A percentile compares a stretch with the other conserved stretches of the same genome.
Evolutionary conservation across 768 basidiomycete genomes (phyloP).

Genomic region (Mycena galericulata): DNA sequence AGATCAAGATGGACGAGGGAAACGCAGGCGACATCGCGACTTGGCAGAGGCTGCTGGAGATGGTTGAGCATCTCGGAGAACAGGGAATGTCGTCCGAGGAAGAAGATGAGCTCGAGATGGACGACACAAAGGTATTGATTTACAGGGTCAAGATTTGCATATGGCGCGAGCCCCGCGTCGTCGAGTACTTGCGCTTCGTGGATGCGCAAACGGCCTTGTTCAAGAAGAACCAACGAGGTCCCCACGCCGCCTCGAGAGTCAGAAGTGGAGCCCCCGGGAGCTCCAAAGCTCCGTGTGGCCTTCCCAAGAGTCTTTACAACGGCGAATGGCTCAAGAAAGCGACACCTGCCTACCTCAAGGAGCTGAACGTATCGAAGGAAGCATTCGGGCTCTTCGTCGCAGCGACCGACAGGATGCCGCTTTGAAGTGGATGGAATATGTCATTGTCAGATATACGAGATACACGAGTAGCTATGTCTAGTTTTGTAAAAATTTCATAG

Average conservation of each 20-base stretch:
- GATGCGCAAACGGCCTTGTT: slow-evolving; percentile 21
- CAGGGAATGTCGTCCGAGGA: slow-evolving; percentile 33
- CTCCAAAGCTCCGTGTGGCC: slow-evolving; percentile 14
- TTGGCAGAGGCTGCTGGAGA: slow-evolving; percentile 25
- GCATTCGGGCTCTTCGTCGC: slow-evolving; percentile 25
- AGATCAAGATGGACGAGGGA: slow-evolving; percentile 13
- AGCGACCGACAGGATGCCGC: slow-evolving; percentile 22
- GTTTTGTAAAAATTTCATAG: slow-evolving; percentile 3
- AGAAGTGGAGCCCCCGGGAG: neutral
- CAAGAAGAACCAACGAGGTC: slow-evolving; percentile 15
- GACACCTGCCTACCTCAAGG: slow-evolving; percentile 9
- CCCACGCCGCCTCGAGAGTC: slow-evolving; percentile 3
- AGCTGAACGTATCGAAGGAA: slow-evolving; percentile 28
- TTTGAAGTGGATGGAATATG: neutral
- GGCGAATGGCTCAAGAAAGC: slow-evolving; percentile 21
- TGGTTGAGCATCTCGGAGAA: slow-evolving; percentile 18
- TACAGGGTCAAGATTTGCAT: slow-evolving; percentile 25
- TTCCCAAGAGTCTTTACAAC: slow-evolving; percentile 28
- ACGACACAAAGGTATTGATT: neutral
- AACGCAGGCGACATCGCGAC: slow-evolving; percentile 12
- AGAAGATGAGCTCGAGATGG: slow-evolving; percentile 15
- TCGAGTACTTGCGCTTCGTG: slow-evolving; percentile 23
- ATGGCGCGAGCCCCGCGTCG: slow-evolving; percentile 27
- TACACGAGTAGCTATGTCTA: neutral
- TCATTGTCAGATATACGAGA: too few species aligned